A percentile compares a stretch with the other conserved stretches of the same genome.
Evolutionary conservation across 805 yeast species (phyloP).

Genomic region (Myxozyma nipponensis): DNA sequence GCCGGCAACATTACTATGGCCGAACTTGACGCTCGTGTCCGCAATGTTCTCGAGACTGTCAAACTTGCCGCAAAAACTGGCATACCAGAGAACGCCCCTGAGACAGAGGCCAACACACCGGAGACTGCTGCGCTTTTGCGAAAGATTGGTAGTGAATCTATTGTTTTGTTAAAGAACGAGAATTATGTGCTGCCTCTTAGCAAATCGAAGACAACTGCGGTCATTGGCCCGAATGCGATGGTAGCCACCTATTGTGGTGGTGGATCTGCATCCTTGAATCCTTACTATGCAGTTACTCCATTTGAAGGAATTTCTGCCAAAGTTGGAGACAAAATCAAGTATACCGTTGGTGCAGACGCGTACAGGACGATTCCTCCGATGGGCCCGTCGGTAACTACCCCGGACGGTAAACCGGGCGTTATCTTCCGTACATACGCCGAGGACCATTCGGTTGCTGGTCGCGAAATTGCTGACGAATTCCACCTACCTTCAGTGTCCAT

Average conservation of each 20-base stretch:
- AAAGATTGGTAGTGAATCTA: conserved; percentile 48
- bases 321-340: conserved; percentile 2
- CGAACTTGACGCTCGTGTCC: conserved; percentile 43
- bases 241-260: conserved; percentile 21
- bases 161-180: conserved; percentile 57
- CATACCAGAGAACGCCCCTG: conserved; percentile 41
- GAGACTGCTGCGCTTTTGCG: conserved; percentile 46
- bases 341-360: conserved; percentile 9
- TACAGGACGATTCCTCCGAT: conserved; percentile 9
- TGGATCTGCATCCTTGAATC: conserved; percentile 18
- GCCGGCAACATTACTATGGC: conserved; percentile 40
- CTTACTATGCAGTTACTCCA: conserved; percentile 20
- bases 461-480: conserved; percentile 4
- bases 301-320: conserved; percentile 16
- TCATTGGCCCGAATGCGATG: conserved; percentile 50
- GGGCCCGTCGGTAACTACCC: background rate
- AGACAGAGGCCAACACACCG: conserved; percentile 35
- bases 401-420: conserved; percentile 11
- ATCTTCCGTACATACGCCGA: conserved; percentile 2
- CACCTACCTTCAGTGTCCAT: conserved; percentile 1
- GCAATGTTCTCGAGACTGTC: conserved; percentile 47
- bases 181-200: conserved; percentile 46
- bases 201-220: conserved; percentile 43
- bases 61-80: conserved; percentile 43
- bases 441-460: background rate